Base-by-base conservation (phyloP, 768 basidiomycete species). In the Leccinellum luteum region DNA sequence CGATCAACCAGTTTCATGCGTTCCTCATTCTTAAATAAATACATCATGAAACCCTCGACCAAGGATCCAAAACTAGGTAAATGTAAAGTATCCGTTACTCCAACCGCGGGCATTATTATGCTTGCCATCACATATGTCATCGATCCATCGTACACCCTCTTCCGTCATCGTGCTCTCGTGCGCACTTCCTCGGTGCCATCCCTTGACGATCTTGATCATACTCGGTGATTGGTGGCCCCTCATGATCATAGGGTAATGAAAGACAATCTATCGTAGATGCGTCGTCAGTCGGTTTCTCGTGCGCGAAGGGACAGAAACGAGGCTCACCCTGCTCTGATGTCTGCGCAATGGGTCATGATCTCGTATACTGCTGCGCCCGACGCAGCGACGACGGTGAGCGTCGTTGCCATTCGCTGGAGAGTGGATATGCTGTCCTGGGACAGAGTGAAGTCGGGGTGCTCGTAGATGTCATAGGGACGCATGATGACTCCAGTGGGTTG, bases 381-480 rank as follows among this genome's bases (percentile, higher is more conserved):
- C 15, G 71, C 73, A 14, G 71, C 71, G 45, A 73, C 60, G 52
- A 73, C 58, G 15, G 71, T 68, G 35, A 73, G 21, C 2, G 69
- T 53, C 1, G 70, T 57, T 30, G 65, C 71, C 21, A 74, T 48
- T 7, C 63, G 66, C 23, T 56, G 70, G 1, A 73, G 55, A 1
- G 64, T 65, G 30, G 58, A 48, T 51, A 66, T 45, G 21, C 64
- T 63, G 13, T 69, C 70, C 21, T 55, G 17, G 9, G 70, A 72
- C 23, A 73, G 51, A 0, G 72, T 61, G 45, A 71, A 72, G 2
- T 73, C 72, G 35, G 70, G 70, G 59, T 73, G 72, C 35, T 71
- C 70, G 50, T 71, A 71, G 58, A 69, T 69, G 61, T 67, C 61
- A 60, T 73, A 73, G 48, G 71, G 64, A 19, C 71, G 71, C 71